Percentiles rank a stretch among this genome's conserved stretches.
These are phyloP conservation scores for Plasmodium coatneyi DNA, from an alignment of 169 alveolate species.

Conservation along the genomic window DNA sequence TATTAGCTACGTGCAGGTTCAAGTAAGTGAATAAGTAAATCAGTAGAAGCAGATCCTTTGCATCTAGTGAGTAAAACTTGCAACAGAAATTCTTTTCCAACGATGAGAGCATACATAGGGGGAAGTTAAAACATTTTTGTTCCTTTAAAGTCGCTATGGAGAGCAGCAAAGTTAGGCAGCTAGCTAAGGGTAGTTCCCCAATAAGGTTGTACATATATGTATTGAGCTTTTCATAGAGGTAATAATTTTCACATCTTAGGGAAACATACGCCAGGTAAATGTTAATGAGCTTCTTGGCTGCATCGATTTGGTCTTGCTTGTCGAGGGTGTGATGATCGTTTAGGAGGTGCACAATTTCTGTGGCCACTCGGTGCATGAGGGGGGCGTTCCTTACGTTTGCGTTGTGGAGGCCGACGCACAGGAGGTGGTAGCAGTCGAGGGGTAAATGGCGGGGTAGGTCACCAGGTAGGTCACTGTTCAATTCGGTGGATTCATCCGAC, in stretches of 20 bases:
- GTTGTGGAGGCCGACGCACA: constrained; percentile 31
- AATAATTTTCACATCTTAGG: constrained; percentile 19
- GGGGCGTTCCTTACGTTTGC: constrained; percentile 5
- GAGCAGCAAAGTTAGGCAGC: constrained; percentile 34
- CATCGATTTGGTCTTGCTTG: not conserved
- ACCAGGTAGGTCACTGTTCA: not conserved
- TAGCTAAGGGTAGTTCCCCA: constrained; percentile 9
- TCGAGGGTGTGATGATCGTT: not conserved
- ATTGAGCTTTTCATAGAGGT: constrained; percentile 63
- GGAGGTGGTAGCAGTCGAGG: constrained; percentile 24
- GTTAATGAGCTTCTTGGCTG: constrained; percentile 51
- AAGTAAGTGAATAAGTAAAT: constrained; percentile 48
- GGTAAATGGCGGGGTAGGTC: not conserved
- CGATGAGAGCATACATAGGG: constrained; percentile 49
- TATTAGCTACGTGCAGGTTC: constrained; percentile 33
- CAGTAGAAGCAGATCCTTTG: constrained; percentile 37
- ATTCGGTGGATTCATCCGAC: not conserved
- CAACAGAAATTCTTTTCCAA: constrained; percentile 40
- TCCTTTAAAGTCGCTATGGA: constrained; percentile 44
- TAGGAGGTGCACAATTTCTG: constrained; percentile 7
- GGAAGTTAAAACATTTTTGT: constrained; percentile 35
- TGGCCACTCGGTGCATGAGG: constrained; percentile 22
- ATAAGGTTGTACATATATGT: constrained; percentile 22
- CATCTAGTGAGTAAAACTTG: constrained; percentile 45
- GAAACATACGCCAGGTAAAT: constrained; percentile 54